Conservation (phyloP, 116 monocot species). For the Iris pallida region DNA sequence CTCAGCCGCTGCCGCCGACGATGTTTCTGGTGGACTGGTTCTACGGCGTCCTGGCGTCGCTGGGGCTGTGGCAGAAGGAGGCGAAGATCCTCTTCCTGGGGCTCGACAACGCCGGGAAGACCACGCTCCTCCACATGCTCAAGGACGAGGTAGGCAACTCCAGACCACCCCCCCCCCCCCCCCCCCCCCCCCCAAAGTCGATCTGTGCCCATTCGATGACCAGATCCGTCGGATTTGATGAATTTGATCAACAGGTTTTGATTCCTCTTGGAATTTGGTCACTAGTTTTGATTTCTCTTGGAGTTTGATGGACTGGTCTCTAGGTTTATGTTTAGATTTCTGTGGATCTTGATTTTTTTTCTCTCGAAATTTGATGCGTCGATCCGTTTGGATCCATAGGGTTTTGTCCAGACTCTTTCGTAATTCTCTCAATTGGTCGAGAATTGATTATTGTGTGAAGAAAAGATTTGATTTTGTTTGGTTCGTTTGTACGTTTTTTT, state of each 20-base stretch:
- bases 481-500: no score
- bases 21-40: constrained; percentile 93
- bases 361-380: background rate
- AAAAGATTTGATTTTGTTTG: no score
- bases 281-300: no score
- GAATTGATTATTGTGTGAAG: no score
- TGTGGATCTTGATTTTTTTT: background rate
- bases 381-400: background rate
- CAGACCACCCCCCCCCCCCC: background rate
- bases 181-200: no score
- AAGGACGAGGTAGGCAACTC: constrained; percentile 63
- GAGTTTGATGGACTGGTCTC: no score
- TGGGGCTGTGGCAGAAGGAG: constrained; percentile 84
- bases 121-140: constrained; percentile 78
- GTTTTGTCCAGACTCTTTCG: no score
- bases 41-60: constrained; percentile 87
- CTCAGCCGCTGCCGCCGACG: constrained; percentile 10
- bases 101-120: constrained; percentile 81
- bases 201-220: no score
- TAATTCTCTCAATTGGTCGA: no score
- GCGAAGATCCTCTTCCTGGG: constrained; percentile 83
- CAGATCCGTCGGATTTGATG: no score
- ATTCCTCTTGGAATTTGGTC: background rate
- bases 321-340: no score
- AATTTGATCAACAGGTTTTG: background rate